Base-by-base conservation (phyloP, 371 early-diverging fungal genomes). In the Circinella umbellata region DNA sequence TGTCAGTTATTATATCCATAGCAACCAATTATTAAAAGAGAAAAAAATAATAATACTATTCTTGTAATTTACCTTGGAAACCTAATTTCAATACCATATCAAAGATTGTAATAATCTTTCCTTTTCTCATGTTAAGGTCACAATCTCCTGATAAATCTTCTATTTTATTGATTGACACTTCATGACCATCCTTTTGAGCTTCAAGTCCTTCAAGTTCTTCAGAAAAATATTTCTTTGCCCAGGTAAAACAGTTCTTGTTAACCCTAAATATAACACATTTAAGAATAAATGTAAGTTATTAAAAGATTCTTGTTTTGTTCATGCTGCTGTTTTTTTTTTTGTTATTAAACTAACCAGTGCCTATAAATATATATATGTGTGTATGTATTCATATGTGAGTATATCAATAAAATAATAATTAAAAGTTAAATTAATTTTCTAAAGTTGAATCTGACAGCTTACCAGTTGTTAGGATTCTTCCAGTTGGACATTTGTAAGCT, bases 41-140 rank as follows among this genome's bases (percentile, higher is more conserved):
- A 62, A 54, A 60, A 61, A 36, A 64, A 18, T 42, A 42, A 42
- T 11, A 42, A 17, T 62, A 17, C 3, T 18, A 27, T 27, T 62
- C 27, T 27, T 27, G 2, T 27, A 2, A 51, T 36, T 38, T 66
- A 71, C 75, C 80, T 74, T 76, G 38, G 69, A 75, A 73, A 35
- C 71, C 57, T 13, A 75, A 36, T 38, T 75, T 88, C 69, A 96
- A 73, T 20, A 81, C 86, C 13, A 97, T 76, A 70, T 96, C 98
- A 75, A 86, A 96, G 71, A 97, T 91, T 27, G 94, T 91, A 57
- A 96, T 89, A 55, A 97, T 80, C 76, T 93, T 94, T 18, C 96
- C 96, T 80, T 97, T 97, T 70, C 98, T 89, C 82, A 94, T 93
- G 83, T 94, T 95, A 60, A 97, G 80, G 65, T 95, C 95, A 9